These are phyloP conservation scores for Paraphoma chrysanthemicola DNA, from an alignment of 2,329 filamentous ascomycete genomes.

Conservation along the genomic window DNA sequence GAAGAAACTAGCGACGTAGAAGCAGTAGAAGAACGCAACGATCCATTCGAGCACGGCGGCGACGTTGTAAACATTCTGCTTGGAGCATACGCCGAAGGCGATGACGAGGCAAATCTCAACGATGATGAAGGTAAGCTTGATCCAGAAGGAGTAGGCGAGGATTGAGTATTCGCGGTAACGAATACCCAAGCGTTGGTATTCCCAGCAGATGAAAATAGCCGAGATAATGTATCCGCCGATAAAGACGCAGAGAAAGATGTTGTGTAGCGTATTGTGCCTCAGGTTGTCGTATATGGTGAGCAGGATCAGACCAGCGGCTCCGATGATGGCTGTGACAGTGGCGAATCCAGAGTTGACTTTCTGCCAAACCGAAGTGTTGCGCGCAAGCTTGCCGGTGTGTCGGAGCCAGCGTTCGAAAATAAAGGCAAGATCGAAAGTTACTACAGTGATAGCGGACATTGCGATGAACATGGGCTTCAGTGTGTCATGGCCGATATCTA, in stretches of 20 bases:
- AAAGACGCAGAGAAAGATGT: conserved; percentile 81
- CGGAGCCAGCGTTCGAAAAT: conserved; percentile 83
- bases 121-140: conserved; percentile 86
- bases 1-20: conserved; percentile 86
- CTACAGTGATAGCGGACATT: conserved; percentile 72
- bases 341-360: conserved; percentile 68
- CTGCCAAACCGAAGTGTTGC: conserved; percentile 71
- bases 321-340: conserved; percentile 74
- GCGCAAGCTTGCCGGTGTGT: conserved; percentile 78
- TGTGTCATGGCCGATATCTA: conserved; percentile 63
- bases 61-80: conserved; percentile 61
- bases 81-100: conserved; percentile 70
- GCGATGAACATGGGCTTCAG: conserved; percentile 82
- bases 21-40: conserved; percentile 83
- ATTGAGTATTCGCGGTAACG: conserved; percentile 78
- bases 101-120: conserved; percentile 77
- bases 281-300: conserved; percentile 85
- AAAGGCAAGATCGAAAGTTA: conserved; percentile 83
- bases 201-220: conserved; percentile 86
- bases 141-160: conserved; percentile 80
- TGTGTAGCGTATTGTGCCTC: conserved; percentile 71
- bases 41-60: conserved; percentile 82
- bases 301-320: conserved; percentile 80
- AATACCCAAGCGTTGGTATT: conserved; percentile 85
- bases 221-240: conserved; percentile 84